A percentile compares a stretch with the other conserved stretches of the same genome.
phyloP scores from a whole-genome alignment of 2,329 filamentous ascomycete species.

The Gliomastix tumulicola region DNA sequence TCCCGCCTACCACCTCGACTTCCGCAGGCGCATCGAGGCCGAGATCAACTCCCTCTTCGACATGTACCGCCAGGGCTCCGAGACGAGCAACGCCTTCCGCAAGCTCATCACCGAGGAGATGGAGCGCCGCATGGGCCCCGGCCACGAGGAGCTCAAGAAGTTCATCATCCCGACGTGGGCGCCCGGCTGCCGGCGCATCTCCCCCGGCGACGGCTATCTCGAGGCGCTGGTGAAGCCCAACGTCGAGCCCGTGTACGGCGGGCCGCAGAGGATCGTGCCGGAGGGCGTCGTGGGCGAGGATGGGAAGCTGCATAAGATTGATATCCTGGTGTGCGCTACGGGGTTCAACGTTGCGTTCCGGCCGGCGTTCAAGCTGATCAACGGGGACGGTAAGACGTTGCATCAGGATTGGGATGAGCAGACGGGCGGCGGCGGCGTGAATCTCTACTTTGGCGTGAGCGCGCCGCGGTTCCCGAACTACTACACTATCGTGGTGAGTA shows the following conservation, averaged over 20 bases:
- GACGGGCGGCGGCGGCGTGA: conserved; percentile 29
- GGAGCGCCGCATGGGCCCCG: conserved; percentile 29
- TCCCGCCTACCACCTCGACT: conserved; percentile 29
- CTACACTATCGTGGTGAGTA: conserved; percentile 19
- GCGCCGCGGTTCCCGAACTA: conserved; percentile 40
- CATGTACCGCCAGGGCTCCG: conserved; percentile 32
- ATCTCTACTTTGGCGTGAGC: conserved; percentile 36
- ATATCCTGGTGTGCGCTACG: conserved; percentile 28
- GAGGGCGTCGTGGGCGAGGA: conserved; percentile 20
- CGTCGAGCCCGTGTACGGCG: conserved; percentile 30
- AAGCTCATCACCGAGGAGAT: conserved; percentile 34
- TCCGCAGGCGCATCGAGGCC: conserved; percentile 33
- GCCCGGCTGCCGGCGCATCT: conserved; percentile 33
- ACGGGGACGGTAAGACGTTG: conserved; percentile 25
- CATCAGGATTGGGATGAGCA: conserved; percentile 33
- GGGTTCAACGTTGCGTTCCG: conserved; percentile 29
- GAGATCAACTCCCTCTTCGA: conserved; percentile 32
- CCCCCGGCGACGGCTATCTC: conserved; percentile 33
- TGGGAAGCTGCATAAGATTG: conserved; percentile 18
- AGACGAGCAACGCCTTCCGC: conserved; percentile 27
- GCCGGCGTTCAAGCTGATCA: conserved; percentile 32
- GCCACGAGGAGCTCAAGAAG: conserved; percentile 30
- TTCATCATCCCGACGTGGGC: conserved; percentile 32
- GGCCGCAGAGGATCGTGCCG: conserved; percentile 24
- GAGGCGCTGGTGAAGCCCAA: conserved; percentile 34